These are phyloP conservation scores for Annulohypoxylon stygium DNA, from an alignment of 495 filamentous ascomycete species.

Conservation along the genomic window DNA sequence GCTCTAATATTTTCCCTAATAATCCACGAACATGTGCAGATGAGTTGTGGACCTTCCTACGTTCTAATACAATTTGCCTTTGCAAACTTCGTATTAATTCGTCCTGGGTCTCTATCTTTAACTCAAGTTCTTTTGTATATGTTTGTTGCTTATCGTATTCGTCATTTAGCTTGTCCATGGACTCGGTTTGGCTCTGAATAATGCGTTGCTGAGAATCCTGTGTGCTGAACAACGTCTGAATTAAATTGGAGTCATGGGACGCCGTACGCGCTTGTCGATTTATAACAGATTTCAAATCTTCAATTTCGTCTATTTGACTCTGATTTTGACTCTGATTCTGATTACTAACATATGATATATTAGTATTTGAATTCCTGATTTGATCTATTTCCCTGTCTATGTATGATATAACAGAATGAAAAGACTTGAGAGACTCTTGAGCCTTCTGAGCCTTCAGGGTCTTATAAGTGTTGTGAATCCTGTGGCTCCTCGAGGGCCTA, in stretches of 20 bases:
- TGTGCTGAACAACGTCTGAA: not conserved
- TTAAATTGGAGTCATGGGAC: not conserved
- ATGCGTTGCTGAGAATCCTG: not conserved
- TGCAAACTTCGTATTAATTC: not conserved
- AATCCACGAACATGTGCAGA: not conserved
- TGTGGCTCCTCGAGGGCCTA: not conserved
- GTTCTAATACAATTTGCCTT: not conserved
- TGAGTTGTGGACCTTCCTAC: not conserved
- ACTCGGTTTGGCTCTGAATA: not conserved
- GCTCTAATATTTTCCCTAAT: not conserved
- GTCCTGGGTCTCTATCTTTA: not conserved
- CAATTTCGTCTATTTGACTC: not conserved
- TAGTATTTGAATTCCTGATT: not conserved
- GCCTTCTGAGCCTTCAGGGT: not conserved
- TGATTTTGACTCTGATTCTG: not conserved
- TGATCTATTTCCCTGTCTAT: not conserved
- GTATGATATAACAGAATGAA: not conserved
- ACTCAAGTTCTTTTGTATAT: not conserved
- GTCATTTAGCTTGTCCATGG: not conserved
- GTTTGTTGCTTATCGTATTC: not conserved
- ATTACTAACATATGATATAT: not conserved
- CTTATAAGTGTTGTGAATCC: not conserved
- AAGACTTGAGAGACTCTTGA: not conserved
- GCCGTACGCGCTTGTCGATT: not conserved
- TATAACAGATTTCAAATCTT: not conserved